Evolutionary conservation across 2,329 filamentous ascomycete species (phyloP).

Genomic region (Penicillium sp.): DNA sequence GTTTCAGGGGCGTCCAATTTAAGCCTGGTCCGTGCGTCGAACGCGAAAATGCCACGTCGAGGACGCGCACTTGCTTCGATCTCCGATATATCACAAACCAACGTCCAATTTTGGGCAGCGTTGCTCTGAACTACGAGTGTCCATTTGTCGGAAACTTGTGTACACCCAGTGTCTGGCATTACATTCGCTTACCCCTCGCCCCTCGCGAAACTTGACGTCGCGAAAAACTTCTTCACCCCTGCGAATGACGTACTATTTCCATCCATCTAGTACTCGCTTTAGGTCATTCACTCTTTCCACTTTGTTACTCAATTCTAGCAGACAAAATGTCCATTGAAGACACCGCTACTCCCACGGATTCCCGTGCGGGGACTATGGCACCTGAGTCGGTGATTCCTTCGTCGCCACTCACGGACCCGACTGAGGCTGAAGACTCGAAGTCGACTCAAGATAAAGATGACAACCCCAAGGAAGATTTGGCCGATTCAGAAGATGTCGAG

Average conservation of each 20-base stretch:
- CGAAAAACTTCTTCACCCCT: background rate
- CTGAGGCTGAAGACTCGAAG: constrained; percentile 16
- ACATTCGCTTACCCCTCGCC: background rate
- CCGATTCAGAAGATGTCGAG: constrained; percentile 34
- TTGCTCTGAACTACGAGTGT: background rate
- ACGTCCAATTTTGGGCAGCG: background rate
- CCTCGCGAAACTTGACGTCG: background rate
- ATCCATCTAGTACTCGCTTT: background rate
- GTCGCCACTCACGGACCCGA: constrained; percentile 27
- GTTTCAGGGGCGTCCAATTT: background rate
- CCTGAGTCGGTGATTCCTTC: constrained; percentile 35
- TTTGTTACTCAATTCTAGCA: background rate
- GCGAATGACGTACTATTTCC: constrained; percentile 2
- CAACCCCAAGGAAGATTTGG: constrained; percentile 24
- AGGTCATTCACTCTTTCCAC: background rate
- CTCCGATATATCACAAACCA: background rate
- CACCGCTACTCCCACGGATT: constrained; percentile 28
- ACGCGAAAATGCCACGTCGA: constrained; percentile 11
- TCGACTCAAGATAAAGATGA: constrained; percentile 12
- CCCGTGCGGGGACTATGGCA: constrained; percentile 24
- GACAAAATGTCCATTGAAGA: constrained; percentile 29
- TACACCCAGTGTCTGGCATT: background rate
- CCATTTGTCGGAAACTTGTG: background rate
- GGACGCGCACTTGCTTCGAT: background rate
- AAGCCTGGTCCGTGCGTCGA: constrained; percentile 4